These are phyloP conservation scores for Immersiella caudata DNA, from an alignment of 495 filamentous ascomycete genomes.

Conservation along the genomic window DNA sequence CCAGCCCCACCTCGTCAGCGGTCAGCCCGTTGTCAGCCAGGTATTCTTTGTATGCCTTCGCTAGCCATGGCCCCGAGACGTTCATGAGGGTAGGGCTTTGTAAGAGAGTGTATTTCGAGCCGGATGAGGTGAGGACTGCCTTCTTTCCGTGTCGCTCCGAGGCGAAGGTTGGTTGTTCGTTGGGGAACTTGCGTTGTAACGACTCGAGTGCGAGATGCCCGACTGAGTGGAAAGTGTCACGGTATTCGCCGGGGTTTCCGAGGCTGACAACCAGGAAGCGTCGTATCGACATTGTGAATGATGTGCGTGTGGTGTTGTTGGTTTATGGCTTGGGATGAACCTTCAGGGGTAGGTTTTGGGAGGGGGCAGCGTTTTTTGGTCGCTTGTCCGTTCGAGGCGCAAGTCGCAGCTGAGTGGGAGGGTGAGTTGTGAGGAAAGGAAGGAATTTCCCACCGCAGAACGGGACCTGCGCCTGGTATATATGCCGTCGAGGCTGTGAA, in stretches of 20 bases:
- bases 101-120: constrained; percentile 62
- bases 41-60: constrained; percentile 45
- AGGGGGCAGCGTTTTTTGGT: neutral
- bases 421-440: neutral
- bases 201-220: constrained; percentile 71
- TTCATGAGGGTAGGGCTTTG: constrained; percentile 79
- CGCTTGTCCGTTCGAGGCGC: neutral
- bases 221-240: constrained; percentile 75
- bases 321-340: neutral
- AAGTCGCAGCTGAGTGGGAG: constrained; percentile 22
- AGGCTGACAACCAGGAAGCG: constrained; percentile 54
- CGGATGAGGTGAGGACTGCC: constrained; percentile 43
- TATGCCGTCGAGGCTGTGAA: neutral
- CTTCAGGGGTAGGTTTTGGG: too few relatives aligned
- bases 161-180: constrained; percentile 49
- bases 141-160: constrained; percentile 45
- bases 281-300: constrained; percentile 31
- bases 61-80: constrained; percentile 61
- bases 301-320: constrained; percentile 5
- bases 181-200: constrained; percentile 48
- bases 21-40: constrained; percentile 34
- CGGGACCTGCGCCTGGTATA: constrained; percentile 18
- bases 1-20: constrained; percentile 51
- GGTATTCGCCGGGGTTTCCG: constrained; percentile 57
- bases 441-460: constrained; percentile 17